Conservation (phyloP, 371 early-diverging fungal genomes). For the Smittium mucronatum region DNA sequence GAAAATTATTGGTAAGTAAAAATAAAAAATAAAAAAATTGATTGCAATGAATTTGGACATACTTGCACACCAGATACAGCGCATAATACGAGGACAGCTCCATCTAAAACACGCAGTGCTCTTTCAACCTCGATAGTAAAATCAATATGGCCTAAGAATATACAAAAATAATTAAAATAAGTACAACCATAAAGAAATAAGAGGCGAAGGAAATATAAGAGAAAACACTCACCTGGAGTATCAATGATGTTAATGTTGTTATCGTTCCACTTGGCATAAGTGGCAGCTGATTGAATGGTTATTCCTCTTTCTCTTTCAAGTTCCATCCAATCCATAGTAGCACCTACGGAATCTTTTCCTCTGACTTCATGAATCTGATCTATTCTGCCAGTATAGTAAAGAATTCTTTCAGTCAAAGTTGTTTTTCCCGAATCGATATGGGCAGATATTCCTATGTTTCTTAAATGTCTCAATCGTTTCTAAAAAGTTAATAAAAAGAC, state of each 20-base stretch:
- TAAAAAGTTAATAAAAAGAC: not conserved
- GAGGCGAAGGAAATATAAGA: not conserved
- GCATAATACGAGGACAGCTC: slow-evolving; percentile 75
- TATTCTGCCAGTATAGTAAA: slow-evolving; percentile 93
- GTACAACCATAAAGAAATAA: not conserved
- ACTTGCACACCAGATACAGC: slow-evolving; percentile 70
- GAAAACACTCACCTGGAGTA: slow-evolving; percentile 44
- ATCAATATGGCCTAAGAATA: slow-evolving; percentile 56
- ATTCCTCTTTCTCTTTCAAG: slow-evolving; percentile 94
- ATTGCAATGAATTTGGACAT: not conserved
- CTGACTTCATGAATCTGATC: slow-evolving; percentile 94
- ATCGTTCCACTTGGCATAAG: slow-evolving; percentile 69
- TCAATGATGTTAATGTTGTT: slow-evolving; percentile 80
- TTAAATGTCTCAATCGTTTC: slow-evolving; percentile 44
- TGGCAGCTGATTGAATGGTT: slow-evolving; percentile 83
- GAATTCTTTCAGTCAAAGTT: slow-evolving; percentile 91
- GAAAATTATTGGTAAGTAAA: not conserved
- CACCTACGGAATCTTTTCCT: slow-evolving; percentile 93
- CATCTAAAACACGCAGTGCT: slow-evolving; percentile 80
- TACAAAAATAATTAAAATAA: not conserved
- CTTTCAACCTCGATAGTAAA: slow-evolving; percentile 89
- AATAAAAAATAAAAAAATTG: not conserved
- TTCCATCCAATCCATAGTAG: slow-evolving; percentile 98
- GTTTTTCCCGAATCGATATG: slow-evolving; percentile 98
- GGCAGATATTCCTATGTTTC: slow-evolving; percentile 97